Percentiles rank a stretch among this genome's conserved stretches.
Evolutionary conservation across 495 filamentous ascomycete genomes (phyloP).

Genomic region (Penicillium bialowiezense): DNA sequence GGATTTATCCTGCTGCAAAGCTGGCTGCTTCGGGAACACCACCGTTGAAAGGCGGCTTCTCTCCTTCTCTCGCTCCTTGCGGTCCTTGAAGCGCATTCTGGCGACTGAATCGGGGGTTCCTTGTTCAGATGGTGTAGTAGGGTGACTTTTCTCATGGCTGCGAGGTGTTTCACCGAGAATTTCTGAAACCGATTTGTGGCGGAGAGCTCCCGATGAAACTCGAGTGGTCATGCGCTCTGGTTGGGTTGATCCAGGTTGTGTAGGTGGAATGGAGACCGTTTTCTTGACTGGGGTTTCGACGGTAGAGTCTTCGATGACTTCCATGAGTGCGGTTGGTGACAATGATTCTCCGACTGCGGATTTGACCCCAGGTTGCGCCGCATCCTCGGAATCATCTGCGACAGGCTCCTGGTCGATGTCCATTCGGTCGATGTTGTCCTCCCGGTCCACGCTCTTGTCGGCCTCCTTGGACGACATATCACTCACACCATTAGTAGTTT

Average conservation of each 20-base stretch:
- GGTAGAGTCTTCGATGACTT: conserved; percentile 9
- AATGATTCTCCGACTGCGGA: conserved; percentile 9
- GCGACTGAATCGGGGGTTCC: conserved; percentile 43
- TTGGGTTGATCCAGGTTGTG: conserved; percentile 26
- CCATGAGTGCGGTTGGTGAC: conserved; percentile 15
- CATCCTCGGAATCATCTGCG: conserved; percentile 8
- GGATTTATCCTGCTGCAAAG: conserved; percentile 35
- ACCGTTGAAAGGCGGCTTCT: conserved; percentile 71
- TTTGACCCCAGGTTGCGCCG: conserved; percentile 8
- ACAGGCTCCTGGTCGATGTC: conserved; percentile 18
- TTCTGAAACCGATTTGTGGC: conserved; percentile 71
- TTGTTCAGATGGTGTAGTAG: conserved; percentile 29
- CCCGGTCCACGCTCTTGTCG: conserved; percentile 18
- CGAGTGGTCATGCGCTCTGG: conserved; percentile 60
- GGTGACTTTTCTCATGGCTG: conserved; percentile 32
- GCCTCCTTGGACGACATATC: conserved; percentile 21
- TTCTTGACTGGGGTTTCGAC: conserved; percentile 12
- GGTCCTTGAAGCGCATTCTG: conserved; percentile 50
- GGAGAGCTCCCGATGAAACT: conserved; percentile 64
- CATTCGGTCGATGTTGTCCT: conserved; percentile 21
- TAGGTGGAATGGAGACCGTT: conserved; percentile 16
- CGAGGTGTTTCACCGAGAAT: conserved; percentile 64
- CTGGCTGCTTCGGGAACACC: conserved; percentile 67
- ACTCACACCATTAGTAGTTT: conserved; percentile 14
- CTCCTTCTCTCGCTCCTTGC: conserved; percentile 59